Evolutionary conservation across 305 asterid species (phyloP).

Genomic region (Fraxinus ornus): DNA sequence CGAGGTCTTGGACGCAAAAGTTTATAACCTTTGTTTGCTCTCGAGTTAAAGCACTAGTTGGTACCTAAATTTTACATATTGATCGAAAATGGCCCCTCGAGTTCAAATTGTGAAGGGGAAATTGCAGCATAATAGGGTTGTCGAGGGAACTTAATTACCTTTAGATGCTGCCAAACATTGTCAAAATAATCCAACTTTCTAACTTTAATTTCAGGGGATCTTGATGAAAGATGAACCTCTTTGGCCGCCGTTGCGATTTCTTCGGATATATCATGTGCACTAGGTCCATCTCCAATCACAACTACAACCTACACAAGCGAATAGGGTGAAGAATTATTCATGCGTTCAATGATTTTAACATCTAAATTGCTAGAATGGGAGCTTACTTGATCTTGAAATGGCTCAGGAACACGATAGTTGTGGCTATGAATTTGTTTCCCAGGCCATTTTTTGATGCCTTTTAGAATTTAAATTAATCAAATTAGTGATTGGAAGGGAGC

Average conservation of each 20-base stretch:
- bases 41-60: not conserved
- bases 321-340: not conserved
- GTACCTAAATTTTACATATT: not conserved
- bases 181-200: constrained; percentile 28
- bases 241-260: constrained; percentile 55
- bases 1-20: not conserved
- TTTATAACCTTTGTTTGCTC: not conserved
- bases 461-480: not conserved
- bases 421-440: constrained; percentile 54
- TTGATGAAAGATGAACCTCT: constrained; percentile 67
- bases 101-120: not conserved
- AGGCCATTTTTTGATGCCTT: constrained; percentile 48
- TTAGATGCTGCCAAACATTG: constrained; percentile 54
- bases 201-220: constrained; percentile 26
- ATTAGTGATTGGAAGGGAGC: not conserved
- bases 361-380: not conserved
- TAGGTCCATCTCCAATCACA: constrained; percentile 59
- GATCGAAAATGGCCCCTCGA: not conserved
- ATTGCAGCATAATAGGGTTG: no score
- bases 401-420: constrained; percentile 47
- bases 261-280: constrained; percentile 53
- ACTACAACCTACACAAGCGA: constrained; percentile 49
- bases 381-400: constrained; percentile 39
- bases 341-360: not conserved
- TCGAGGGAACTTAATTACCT: constrained; percentile 26